A percentile compares a stretch with the other conserved stretches of the same genome.
phyloP scores from a whole-genome alignment of 306 rosid genomes.

The Castanopsis chinensis region DNA sequence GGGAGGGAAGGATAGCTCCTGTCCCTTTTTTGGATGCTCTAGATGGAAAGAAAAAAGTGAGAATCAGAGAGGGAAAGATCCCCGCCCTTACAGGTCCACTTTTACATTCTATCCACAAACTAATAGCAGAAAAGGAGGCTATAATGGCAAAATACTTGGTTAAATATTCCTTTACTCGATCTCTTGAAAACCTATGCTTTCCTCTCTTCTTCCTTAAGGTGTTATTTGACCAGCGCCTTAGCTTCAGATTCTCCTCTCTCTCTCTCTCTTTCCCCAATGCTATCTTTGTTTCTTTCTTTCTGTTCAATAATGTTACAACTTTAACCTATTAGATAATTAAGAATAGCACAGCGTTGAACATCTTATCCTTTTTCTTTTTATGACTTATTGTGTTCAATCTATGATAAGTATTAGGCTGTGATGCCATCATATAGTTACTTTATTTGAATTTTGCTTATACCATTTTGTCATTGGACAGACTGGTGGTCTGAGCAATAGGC shows the following conservation, averaged over 20 bases:
- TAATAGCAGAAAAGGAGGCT: not conserved
- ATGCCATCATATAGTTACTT: not conserved
- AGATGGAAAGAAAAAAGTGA: not conserved
- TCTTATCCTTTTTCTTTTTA: not conserved
- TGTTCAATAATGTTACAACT: not conserved
- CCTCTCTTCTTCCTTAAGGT: not conserved
- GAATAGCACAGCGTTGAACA: not conserved
- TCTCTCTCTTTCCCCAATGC: not conserved
- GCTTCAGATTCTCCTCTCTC: not conserved
- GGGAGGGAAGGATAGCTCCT: too few relatives aligned
- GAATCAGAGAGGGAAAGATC: not conserved
- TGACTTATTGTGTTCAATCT: not conserved
- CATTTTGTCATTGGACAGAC: conserved; percentile 44
- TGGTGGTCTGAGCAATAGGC: conserved; percentile 82
- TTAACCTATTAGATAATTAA: not conserved
- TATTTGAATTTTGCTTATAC: not conserved
- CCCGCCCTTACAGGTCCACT: not conserved
- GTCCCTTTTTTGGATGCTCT: not conserved
- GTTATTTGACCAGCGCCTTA: not conserved
- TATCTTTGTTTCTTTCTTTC: not conserved
- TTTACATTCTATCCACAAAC: not conserved
- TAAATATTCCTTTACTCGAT: not conserved
- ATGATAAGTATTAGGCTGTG: not conserved
- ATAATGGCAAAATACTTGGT: not conserved
- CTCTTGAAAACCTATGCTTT: not conserved